phyloP scores from a whole-genome alignment of 2,329 filamentous ascomycete species.

The Apiospora phragmitis region DNA sequence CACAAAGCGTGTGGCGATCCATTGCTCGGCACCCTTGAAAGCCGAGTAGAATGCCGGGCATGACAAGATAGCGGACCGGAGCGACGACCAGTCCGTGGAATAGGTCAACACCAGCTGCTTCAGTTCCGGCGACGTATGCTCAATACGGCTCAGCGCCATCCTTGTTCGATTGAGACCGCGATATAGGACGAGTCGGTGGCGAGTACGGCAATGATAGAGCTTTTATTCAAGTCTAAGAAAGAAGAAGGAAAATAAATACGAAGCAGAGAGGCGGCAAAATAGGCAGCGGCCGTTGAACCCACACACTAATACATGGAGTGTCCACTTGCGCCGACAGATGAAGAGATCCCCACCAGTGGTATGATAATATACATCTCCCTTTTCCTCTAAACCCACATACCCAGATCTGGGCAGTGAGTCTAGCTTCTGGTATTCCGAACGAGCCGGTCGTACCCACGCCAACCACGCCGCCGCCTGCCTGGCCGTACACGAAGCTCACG shows the following conservation, averaged over 20 bases:
- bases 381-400: too few species aligned
- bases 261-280: neutral
- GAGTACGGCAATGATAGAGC: neutral
- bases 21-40: neutral
- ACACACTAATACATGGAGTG: neutral
- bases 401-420: too few species aligned
- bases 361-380: too few species aligned
- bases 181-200: neutral
- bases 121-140: neutral
- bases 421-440: neutral
- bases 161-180: neutral
- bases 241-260: too few species aligned
- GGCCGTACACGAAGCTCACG: too few species aligned
- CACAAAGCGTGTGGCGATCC: neutral
- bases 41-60: neutral
- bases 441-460: neutral
- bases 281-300: neutral
- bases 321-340: neutral
- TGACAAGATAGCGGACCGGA: neutral
- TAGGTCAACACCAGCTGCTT: neutral
- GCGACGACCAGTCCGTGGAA: neutral
- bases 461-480: neutral
- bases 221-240: too few species aligned
- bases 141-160: neutral
- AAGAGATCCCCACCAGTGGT: too few species aligned